Evolutionary conservation across 169 alveolate genomes (phyloP).

Genomic region (Plasmodium inui): DNA sequence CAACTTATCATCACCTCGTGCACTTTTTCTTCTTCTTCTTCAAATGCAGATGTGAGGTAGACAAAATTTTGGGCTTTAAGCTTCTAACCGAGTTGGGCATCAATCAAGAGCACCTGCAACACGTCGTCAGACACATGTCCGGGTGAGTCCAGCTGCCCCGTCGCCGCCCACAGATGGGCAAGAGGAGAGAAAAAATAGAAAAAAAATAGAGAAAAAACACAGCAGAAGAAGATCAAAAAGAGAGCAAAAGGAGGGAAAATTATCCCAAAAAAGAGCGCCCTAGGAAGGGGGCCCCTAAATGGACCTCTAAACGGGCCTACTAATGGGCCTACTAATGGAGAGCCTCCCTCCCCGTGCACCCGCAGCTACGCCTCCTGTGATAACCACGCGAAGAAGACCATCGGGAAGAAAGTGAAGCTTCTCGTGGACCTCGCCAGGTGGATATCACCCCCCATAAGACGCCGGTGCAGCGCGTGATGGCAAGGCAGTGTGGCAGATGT

Average conservation of each 20-base stretch:
- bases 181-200: not conserved
- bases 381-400: not conserved
- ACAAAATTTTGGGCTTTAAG: conserved; percentile 28
- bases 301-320: not conserved
- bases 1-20: not conserved
- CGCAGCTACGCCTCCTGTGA: conserved; percentile 35
- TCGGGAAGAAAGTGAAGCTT: conserved; percentile 44
- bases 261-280: not conserved
- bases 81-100: conserved; percentile 13
- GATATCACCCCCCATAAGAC: not conserved
- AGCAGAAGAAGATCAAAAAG: not conserved
- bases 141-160: not conserved
- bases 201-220: too few species aligned
- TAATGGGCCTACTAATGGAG: not conserved
- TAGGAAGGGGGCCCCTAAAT: not conserved
- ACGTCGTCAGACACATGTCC: conserved; percentile 29
- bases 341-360: not conserved
- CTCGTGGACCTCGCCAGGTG: conserved; percentile 36
- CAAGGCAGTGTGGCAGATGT: not conserved
- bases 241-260: not conserved
- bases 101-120: conserved; percentile 7
- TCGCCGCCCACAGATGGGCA: not conserved
- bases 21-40: not conserved
- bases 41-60: conserved; percentile 25
- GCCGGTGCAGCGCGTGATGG: too few species aligned